Conservation (phyloP, 192 early-diverging fungal species). For the Dispira parvispora region DNA sequence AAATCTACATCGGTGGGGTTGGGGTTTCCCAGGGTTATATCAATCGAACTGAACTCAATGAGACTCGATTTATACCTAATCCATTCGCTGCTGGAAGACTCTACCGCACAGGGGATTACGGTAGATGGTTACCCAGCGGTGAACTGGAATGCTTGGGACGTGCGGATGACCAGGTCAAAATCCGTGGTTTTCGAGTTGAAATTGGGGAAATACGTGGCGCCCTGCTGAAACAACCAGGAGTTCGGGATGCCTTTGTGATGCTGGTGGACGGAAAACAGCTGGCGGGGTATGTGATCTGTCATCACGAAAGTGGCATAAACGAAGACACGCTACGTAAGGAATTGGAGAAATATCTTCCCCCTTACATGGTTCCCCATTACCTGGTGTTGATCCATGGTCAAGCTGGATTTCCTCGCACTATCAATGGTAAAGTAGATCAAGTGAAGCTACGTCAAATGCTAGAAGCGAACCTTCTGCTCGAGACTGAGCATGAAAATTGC, state of each 20-base stretch:
- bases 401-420: not conserved
- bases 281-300: not conserved
- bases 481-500: no score
- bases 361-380: not conserved
- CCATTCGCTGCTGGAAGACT: slow-evolving; percentile 16
- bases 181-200: slow-evolving; percentile 21
- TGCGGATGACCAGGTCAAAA: slow-evolving; percentile 20
- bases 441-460: no score
- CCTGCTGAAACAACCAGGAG: not conserved
- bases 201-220: slow-evolving; percentile 15
- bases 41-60: slow-evolving; percentile 19
- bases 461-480: no score
- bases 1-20: not conserved
- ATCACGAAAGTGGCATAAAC: no score
- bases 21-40: slow-evolving; percentile 21
- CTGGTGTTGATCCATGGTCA: not conserved
- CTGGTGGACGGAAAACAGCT: not conserved
- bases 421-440: slow-evolving; percentile 3
- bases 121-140: slow-evolving; percentile 16
- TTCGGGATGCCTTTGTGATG: not conserved
- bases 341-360: not conserved
- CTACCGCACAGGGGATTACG: slow-evolving; percentile 21
- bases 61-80: slow-evolving; percentile 19
- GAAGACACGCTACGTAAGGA: no score
- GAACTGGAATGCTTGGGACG: slow-evolving; percentile 18